A percentile compares a stretch with the other conserved stretches of the same genome.
These are phyloP conservation scores for Coemansia furcata DNA, from an alignment of 192 early-diverging fungal genomes.

Conservation along the genomic window DNA sequence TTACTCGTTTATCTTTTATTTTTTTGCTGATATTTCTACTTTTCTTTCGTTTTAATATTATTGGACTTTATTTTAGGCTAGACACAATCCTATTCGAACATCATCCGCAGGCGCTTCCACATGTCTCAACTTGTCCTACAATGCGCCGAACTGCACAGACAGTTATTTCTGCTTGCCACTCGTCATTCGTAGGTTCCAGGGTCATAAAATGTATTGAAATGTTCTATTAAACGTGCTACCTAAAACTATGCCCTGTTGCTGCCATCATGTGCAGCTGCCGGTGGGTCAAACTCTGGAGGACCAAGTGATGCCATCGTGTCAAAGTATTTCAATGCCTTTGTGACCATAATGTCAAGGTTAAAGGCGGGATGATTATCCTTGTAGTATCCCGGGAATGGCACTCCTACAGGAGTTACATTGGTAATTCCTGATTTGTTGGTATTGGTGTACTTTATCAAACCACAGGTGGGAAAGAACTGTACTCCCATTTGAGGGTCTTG, in stretches of 20 bases:
- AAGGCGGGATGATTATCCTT: not conserved
- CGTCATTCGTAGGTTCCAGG: too few species aligned
- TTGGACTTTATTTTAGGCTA: too few species aligned
- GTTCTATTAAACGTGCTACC: not conserved
- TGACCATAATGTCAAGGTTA: not conserved
- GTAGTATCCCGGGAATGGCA: not conserved
- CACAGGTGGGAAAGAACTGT: not conserved
- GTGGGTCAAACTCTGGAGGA: not conserved
- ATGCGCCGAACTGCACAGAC: too few species aligned
- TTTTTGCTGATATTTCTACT: not conserved
- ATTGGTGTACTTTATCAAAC: not conserved
- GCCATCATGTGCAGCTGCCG: not conserved
- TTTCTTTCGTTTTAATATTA: slow-evolving; percentile 4
- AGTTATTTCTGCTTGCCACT: too few species aligned
- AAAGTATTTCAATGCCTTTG: not conserved
- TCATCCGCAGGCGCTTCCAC: too few species aligned
- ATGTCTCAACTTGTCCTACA: too few species aligned
- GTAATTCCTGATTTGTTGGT: not conserved
- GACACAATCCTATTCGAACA: too few species aligned
- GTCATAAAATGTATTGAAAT: too few species aligned
- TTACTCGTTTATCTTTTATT: not conserved
- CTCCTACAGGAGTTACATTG: not conserved
- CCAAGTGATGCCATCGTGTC: not conserved
- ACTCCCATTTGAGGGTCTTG: not conserved
- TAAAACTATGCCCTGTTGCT: not conserved